These are phyloP conservation scores for Boletus fagicola DNA, from an alignment of 768 basidiomycete species.

Conservation along the genomic window DNA sequence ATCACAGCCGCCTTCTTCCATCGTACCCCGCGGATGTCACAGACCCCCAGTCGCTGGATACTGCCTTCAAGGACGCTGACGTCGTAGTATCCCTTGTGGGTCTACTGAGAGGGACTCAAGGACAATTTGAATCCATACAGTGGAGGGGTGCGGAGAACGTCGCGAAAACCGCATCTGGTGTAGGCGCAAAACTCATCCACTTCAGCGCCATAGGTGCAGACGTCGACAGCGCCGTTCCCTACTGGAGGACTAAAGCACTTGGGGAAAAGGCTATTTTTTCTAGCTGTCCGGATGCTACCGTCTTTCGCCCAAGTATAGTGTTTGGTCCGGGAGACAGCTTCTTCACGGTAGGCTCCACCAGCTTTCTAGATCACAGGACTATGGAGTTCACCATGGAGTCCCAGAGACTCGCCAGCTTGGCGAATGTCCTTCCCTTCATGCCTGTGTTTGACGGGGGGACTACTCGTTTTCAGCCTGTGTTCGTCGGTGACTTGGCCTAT, in stretches of 20 bases:
- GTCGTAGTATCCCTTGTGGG: slow-evolving; percentile 71
- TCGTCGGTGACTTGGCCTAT: slow-evolving; percentile 63
- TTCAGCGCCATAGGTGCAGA: slow-evolving; percentile 79
- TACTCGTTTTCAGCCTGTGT: slow-evolving; percentile 70
- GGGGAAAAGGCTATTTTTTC: slow-evolving; percentile 56
- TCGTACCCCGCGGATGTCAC: slow-evolving; percentile 55
- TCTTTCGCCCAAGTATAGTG: slow-evolving; percentile 69
- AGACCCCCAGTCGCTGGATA: slow-evolving; percentile 38
- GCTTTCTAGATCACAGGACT: not conserved
- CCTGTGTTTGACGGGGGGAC: slow-evolving; percentile 76
- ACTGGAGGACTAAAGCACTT: slow-evolving; percentile 59
- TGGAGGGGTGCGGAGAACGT: slow-evolving; percentile 67
- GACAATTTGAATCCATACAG: slow-evolving; percentile 60
- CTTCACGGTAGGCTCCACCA: slow-evolving; percentile 53
- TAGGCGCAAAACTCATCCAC: slow-evolving; percentile 60
- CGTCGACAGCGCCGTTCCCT: slow-evolving; percentile 52
- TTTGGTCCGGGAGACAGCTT: slow-evolving; percentile 78
- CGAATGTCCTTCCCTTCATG: slow-evolving; percentile 61
- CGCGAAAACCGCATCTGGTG: slow-evolving; percentile 48
- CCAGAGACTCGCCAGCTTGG: slow-evolving; percentile 62
- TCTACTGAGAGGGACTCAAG: slow-evolving; percentile 54
- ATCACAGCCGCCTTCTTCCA: slow-evolving; percentile 38
- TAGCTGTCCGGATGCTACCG: slow-evolving; percentile 49
- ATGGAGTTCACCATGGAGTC: not conserved
- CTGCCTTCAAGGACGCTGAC: slow-evolving; percentile 53